Conservation (phyloP, 1,284 basidiomycete species). For the Pascua guehoae region DNA sequence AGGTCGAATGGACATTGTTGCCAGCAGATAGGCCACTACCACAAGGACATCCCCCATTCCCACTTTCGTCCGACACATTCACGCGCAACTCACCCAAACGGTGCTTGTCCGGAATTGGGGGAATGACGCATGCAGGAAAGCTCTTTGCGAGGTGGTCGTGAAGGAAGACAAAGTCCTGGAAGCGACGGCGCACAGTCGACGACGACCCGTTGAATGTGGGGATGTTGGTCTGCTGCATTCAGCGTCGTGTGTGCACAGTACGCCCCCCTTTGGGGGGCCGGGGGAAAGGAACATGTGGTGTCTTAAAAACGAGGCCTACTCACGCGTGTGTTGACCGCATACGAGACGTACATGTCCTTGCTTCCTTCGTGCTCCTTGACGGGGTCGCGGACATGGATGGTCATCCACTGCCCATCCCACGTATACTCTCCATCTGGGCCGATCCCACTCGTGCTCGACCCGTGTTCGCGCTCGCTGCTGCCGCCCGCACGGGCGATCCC, state of each 20-base stretch:
- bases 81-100: slow-evolving; percentile 66
- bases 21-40: not conserved
- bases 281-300: not conserved
- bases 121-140: slow-evolving; percentile 95
- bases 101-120: slow-evolving; percentile 94
- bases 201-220: slow-evolving; percentile 46
- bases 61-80: no score
- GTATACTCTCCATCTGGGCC: slow-evolving; percentile 36
- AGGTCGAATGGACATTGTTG: no score
- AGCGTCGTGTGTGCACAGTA: not conserved
- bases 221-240: slow-evolving; percentile 38
- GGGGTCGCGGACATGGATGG: slow-evolving; percentile 82
- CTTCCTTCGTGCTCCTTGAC: slow-evolving; percentile 93
- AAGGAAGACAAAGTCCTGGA: slow-evolving; percentile 96
- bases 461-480: slow-evolving; percentile 7
- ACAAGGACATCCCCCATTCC: no score
- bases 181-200: slow-evolving; percentile 79
- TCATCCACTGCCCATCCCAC: slow-evolving; percentile 78
- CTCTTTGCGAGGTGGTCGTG: slow-evolving; percentile 81
- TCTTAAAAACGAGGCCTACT: no score
- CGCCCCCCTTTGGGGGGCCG: not conserved
- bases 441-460: not conserved
- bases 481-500: not conserved
- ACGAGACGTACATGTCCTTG: slow-evolving; percentile 94
- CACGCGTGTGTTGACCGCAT: slow-evolving; percentile 85